Percentiles rank a stretch among this genome's conserved stretches.
Conservation (phyloP, 345 rosid genomes). For the Sisymbrium irio region DNA sequence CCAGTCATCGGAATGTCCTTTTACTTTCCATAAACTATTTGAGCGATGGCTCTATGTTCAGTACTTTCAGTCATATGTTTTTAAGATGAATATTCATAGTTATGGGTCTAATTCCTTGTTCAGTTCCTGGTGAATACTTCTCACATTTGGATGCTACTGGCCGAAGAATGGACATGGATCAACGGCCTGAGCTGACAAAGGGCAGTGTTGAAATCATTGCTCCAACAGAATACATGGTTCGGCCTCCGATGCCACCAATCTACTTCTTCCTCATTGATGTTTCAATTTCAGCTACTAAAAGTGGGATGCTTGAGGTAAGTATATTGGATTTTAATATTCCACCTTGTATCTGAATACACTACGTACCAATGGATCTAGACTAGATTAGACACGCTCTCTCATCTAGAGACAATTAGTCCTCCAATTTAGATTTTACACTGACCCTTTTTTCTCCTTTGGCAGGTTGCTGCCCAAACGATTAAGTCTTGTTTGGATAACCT, state of each 20-base stretch:
- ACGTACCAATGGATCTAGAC: background rate
- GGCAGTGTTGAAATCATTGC: conserved; percentile 98
- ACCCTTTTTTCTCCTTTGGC: conserved; percentile 16
- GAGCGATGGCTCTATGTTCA: background rate
- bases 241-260: conserved; percentile 98
- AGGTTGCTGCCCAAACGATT: conserved; percentile 95
- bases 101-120: conserved; percentile 23
- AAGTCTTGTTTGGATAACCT: conserved; percentile 92
- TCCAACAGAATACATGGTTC: conserved; percentile 99
- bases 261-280: conserved; percentile 98
- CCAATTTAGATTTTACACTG: background rate
- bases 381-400: background rate
- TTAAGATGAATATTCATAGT: conserved; percentile 1
- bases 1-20: conserved; percentile 2
- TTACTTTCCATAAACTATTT: conserved; percentile 5
- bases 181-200: conserved; percentile 89
- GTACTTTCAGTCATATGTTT: background rate
- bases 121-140: conserved; percentile 95
- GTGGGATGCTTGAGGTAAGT: conserved; percentile 97
- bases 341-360: conserved; percentile 4
- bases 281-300: conserved; percentile 80
- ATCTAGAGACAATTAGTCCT: conserved; percentile 8
- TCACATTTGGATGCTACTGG: conserved; percentile 90
- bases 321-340: conserved; percentile 16
- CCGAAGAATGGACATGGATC: conserved; percentile 85